These are phyloP conservation scores for Clavulina sp. DNA, from an alignment of 768 basidiomycete genomes.

Conservation along the genomic window DNA sequence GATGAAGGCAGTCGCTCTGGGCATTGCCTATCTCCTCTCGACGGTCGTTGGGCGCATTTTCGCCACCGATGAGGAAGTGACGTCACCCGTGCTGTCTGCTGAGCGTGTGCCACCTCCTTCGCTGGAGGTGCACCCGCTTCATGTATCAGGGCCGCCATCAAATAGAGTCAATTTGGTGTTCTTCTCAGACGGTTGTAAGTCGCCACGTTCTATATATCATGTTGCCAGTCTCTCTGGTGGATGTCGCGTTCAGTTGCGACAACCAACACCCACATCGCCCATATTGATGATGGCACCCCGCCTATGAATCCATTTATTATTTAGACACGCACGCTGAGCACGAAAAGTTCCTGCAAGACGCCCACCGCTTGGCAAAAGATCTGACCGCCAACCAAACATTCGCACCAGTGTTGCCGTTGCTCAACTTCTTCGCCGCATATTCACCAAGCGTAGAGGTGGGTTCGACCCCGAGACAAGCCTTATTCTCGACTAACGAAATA, in stretches of 20 bases:
- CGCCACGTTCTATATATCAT: not conserved
- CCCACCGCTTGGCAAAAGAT: slow-evolving; percentile 45
- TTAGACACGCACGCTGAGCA: slow-evolving; percentile 40
- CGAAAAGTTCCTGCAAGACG: slow-evolving; percentile 48
- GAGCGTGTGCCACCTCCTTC: too few relatives aligned
- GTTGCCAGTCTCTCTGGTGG: too few relatives aligned
- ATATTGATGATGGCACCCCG: too few relatives aligned
- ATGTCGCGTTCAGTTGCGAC: too few relatives aligned
- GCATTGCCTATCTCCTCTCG: too few relatives aligned
- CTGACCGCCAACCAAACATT: slow-evolving; percentile 61
- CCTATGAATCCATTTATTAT: not conserved
- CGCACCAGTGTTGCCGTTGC: slow-evolving; percentile 50
- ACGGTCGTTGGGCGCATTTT: too few relatives aligned
- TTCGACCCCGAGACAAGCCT: slow-evolving; percentile 1
- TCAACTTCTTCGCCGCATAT: slow-evolving; percentile 74
- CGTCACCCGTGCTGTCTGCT: too few relatives aligned
- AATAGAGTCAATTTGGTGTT: slow-evolving; percentile 64
- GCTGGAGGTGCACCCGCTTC: slow-evolving; percentile 31
- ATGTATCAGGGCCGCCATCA: slow-evolving; percentile 38
- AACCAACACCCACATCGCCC: too few relatives aligned
- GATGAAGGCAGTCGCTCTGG: too few relatives aligned
- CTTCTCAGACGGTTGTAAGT: slow-evolving; percentile 63
- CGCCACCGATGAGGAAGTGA: too few relatives aligned
- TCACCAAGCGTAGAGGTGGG: slow-evolving; percentile 53
- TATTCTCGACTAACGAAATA: not conserved